These are phyloP conservation scores for Neltuma alba DNA, from an alignment of 306 rosid species.

Conservation along the genomic window DNA sequence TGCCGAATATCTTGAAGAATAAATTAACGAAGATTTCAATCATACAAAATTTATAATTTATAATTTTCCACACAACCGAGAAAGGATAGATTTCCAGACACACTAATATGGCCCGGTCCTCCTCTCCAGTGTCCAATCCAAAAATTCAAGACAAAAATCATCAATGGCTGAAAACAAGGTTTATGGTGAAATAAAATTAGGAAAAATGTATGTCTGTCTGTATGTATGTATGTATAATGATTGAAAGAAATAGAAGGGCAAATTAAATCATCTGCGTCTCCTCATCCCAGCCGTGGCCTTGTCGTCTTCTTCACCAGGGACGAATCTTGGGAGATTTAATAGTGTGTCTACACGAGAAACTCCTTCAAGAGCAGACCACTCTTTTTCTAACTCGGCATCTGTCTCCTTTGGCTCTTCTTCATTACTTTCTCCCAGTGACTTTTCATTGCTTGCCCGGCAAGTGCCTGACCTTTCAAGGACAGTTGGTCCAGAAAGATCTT, in stretches of 20 bases:
- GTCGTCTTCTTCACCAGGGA: constrained; percentile 75
- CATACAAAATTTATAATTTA: constrained; percentile 34
- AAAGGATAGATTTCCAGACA: constrained; percentile 66
- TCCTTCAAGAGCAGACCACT: constrained; percentile 98
- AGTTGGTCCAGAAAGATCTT: constrained; percentile 37
- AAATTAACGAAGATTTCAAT: constrained; percentile 22
- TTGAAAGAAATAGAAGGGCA: constrained; percentile 11
- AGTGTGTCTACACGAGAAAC: constrained; percentile 97
- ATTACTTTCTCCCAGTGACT: constrained; percentile 38
- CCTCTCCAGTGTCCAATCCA: constrained; percentile 56
- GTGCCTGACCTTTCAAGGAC: constrained; percentile 53
- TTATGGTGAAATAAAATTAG: constrained; percentile 23
- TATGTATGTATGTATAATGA: constrained; percentile 32
- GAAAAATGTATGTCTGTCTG: not conserved
- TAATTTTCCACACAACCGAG: constrained; percentile 24
- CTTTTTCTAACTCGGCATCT: constrained; percentile 55
- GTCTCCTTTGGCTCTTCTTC: constrained; percentile 47
- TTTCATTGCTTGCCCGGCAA: constrained; percentile 49
- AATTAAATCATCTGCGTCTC: constrained; percentile 44
- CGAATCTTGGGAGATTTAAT: constrained; percentile 85
- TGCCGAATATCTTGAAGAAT: not conserved
- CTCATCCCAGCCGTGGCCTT: constrained; percentile 39
- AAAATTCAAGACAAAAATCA: constrained; percentile 35
- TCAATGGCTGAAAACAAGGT: constrained; percentile 33
- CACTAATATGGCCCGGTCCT: constrained; percentile 68